Percentiles rank a stretch among this genome's conserved stretches.
Evolutionary conservation across 31 red algal species (phyloP).

Genomic region (Endocladia muricata): DNA sequence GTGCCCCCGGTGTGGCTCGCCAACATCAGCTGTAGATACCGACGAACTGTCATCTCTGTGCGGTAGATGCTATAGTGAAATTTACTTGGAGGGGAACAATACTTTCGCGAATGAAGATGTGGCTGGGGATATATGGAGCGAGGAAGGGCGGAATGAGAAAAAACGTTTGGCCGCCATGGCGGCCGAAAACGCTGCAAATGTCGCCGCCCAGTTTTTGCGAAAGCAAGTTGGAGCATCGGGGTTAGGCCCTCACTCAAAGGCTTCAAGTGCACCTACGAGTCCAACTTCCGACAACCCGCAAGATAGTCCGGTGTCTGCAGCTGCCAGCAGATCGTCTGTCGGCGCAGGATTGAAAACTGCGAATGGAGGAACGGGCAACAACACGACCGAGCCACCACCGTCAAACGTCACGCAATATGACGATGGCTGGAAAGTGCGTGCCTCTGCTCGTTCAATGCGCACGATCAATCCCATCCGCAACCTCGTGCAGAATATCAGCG

Average conservation of each 20-base stretch:
- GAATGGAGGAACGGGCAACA: not conserved
- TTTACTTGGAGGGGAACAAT: slow-evolving; percentile 15
- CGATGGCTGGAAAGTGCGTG: slow-evolving; percentile 57
- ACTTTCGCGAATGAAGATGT: not conserved
- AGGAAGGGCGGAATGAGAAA: not conserved
- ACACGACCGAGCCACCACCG: not conserved
- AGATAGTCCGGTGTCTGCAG: not conserved
- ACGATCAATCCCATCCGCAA: slow-evolving; percentile 98
- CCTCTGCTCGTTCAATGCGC: slow-evolving; percentile 63
- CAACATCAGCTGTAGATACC: not conserved
- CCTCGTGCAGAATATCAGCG: slow-evolving; percentile 82
- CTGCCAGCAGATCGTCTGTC: not conserved
- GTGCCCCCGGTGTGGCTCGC: slow-evolving; percentile 26
- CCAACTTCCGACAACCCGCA: not conserved
- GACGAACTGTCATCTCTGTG: slow-evolving; percentile 6
- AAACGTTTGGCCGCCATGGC: not conserved
- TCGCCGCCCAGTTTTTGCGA: not conserved
- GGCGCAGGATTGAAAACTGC: not conserved
- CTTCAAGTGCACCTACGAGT: not conserved
- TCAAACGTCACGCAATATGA: not conserved
- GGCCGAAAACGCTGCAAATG: not conserved
- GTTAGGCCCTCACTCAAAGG: not conserved
- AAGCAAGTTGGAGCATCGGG: not conserved
- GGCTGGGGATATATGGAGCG: slow-evolving; percentile 7
- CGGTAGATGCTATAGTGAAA: slow-evolving; percentile 29